phyloP scores from a whole-genome alignment of 305 asterid genomes.

The Fraxinus dipetala region DNA sequence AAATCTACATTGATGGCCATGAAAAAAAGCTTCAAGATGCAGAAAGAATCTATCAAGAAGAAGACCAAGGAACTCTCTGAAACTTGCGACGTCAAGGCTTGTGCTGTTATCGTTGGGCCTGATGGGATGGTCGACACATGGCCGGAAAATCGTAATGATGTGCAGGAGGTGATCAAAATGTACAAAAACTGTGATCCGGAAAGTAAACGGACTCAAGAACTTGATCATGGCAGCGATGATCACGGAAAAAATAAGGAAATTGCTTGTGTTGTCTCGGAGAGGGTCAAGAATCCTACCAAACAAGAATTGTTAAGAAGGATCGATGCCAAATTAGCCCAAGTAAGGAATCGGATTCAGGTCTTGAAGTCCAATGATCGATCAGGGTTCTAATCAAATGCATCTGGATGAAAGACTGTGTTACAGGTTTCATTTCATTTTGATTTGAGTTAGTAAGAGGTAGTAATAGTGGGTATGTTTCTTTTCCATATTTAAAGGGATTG shows the following conservation, averaged over 20 bases:
- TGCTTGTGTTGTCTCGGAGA: not conserved
- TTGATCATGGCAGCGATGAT: not conserved
- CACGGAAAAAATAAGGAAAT: not conserved
- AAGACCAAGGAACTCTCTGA: slow-evolving; percentile 20
- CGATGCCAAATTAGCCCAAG: not conserved
- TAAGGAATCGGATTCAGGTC: not conserved
- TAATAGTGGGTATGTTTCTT: not conserved
- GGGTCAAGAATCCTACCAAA: not conserved
- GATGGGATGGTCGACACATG: slow-evolving; percentile 19
- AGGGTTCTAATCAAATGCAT: not conserved
- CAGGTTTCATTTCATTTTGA: not conserved
- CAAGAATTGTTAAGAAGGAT: not conserved
- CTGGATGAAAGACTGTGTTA: not conserved
- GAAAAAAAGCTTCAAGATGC: not conserved
- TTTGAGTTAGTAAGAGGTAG: not conserved
- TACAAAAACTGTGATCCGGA: not conserved
- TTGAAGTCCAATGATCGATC: not conserved
- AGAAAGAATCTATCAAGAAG: not conserved
- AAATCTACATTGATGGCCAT: not conserved
- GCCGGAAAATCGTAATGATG: slow-evolving; percentile 23
- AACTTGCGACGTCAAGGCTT: slow-evolving; percentile 21
- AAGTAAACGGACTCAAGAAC: not conserved
- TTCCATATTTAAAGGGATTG: not conserved
- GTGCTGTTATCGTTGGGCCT: slow-evolving; percentile 12
- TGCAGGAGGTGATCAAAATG: slow-evolving; percentile 2